Evolutionary conservation across 805 yeast species (phyloP), one percentile per base, ranked within the genome.

Genomic region (Millerozyma miso): DNA sequence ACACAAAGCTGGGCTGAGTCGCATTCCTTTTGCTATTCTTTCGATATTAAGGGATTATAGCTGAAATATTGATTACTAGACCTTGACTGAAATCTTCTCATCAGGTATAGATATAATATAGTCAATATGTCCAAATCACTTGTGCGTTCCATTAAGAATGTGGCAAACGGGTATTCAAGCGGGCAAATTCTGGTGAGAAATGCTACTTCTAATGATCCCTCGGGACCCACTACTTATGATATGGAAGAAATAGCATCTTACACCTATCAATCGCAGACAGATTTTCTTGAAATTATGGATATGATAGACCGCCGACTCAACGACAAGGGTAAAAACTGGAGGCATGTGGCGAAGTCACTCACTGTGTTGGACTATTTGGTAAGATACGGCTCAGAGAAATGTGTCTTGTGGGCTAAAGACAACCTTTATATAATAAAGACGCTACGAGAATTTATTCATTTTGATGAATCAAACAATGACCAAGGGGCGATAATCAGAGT

Each of bases 301-400:
- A 88, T 91, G 83, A 66, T 91, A 36, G 97, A 91, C 66, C 80
- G 88, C 51, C 77, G 99, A 49, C 69, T 91, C 50, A 91, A 91
- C 58, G 98, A 91, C 60, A 90, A 90, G 70, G 98, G 98, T 47
- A 90, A 89, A 62, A 86, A 91, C 67, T 91, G 97, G 97, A 78
- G 96, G 51, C 99, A 91, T 61, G 90, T 91, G 39, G 90, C 95
- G 49, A 93, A 91, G 63, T 83, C 96, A 1, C 73, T 91, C 48
- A 85, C 95, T 1, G 82, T 91, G n/a, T 73, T 91, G 52, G 97
- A 90, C 56, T 91, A 83, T 64, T 71, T 90, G 44, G 88, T 90
- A 15, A 79, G 93, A 52, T 77, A 75, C 46, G 99, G 97, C 33
- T 77, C 89, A 16, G 96, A 89, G 52, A 83, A 85, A 55, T 91